Evolutionary conservation across 371 early-diverging fungal species (phyloP), one percentile per base, ranked within the genome.

Genomic region (Rhizomucor pusillus): DNA sequence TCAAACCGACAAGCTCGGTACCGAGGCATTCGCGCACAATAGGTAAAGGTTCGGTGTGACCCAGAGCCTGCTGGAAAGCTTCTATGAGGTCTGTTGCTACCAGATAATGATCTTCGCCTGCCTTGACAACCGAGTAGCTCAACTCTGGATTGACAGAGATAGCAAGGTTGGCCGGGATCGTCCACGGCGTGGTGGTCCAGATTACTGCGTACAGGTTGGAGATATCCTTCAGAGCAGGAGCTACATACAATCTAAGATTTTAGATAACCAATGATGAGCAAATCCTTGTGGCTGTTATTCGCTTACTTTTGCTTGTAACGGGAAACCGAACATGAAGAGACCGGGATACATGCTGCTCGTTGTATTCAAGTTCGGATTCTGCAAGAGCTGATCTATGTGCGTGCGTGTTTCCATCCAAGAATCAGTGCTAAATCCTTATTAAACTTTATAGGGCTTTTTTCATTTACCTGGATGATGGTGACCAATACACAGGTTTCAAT

Each of bases 131-230:
- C 0, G 75, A 79, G 60, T 98, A 98, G 2, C 63, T 68, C 25
- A 95, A 62, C 0, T 85, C 81, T 9, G 84, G 84, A 55, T 93
- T 82, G 3, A 97, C 88, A 2, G 88, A 81, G 25, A 94, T 80
- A 6, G 91, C 95, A 65, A 73, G 57, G 67, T 97, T 96, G 19
- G 95, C 87, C 0, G 95, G 95, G 5, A 97, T 66, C 1, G 97
- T 96, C 96, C 96, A 97, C 0, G 98, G 97, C 0, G 98, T 98
- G 0, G 98, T 98, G 1, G 97, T 97, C 97, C 97, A 98, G 10
- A 92, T 85, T 7, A 95, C 66, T 5, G 89, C 81, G 47, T 75
- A 58, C 1, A 87, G 3, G 1, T 62, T 29, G 6, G 58, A 47
- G 4, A 39, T 33, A 56, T 57, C 71, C 67, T 65, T 34, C 7